Percentiles rank a stretch among this genome's conserved stretches.
Evolutionary conservation across 371 early-diverging fungal genomes (phyloP).

Genomic region (Umbelopsis sp.): DNA sequence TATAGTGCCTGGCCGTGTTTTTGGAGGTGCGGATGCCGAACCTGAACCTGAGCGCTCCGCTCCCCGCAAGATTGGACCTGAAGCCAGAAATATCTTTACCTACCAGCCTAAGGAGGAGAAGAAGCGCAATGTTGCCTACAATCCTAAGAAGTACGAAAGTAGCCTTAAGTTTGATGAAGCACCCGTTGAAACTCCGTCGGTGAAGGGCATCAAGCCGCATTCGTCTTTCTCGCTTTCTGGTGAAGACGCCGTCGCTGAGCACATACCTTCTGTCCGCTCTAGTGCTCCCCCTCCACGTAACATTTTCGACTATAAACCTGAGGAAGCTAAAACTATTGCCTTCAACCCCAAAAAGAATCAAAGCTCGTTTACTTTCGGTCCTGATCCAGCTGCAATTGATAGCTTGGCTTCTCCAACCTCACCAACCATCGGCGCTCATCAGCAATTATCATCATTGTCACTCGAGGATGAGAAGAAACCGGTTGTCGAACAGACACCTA

Average conservation of each 20-base stretch:
- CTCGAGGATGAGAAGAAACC: not conserved
- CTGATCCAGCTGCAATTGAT: not conserved
- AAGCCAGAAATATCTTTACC: slow-evolving; percentile 45
- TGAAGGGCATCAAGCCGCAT: not conserved
- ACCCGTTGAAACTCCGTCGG: not conserved
- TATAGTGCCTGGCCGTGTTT: slow-evolving; percentile 40
- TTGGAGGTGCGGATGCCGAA: slow-evolving; percentile 47
- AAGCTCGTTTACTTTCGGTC: slow-evolving; percentile 2
- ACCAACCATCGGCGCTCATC: not conserved
- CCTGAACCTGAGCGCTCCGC: slow-evolving; percentile 35
- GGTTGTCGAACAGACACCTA: not conserved
- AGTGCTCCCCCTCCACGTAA: slow-evolving; percentile 37
- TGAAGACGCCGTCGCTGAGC: not conserved
- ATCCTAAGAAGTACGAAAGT: slow-evolving; percentile 26
- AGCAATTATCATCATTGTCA: not conserved
- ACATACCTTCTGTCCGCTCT: slow-evolving; percentile 30
- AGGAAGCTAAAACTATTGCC: slow-evolving; percentile 32
- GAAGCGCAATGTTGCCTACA: slow-evolving; percentile 35
- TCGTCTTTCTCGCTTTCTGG: not conserved
- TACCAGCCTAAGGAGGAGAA: slow-evolving; percentile 40
- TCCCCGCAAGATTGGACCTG: slow-evolving; percentile 28
- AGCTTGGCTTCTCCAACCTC: not conserved
- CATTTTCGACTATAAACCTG: slow-evolving; percentile 47
- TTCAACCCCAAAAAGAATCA: slow-evolving; percentile 28
- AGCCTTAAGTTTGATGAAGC: slow-evolving; percentile 2